Conservation (phyloP, 2,329 filamentous ascomycete species). For the Metarhizium brunneum region DNA sequence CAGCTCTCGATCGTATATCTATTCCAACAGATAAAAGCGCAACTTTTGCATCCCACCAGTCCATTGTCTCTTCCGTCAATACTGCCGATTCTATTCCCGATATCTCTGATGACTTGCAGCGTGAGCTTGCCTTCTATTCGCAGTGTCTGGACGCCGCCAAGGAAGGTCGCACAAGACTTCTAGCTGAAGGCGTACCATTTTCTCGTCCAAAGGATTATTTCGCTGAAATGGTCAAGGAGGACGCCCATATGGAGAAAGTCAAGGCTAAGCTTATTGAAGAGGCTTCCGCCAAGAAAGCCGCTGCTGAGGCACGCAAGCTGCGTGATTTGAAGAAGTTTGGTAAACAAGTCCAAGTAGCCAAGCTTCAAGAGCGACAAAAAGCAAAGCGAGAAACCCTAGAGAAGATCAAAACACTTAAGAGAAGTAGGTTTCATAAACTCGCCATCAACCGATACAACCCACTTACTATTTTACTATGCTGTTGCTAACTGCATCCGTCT, state of each 20-base stretch:
- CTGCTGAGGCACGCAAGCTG: constrained; percentile 82
- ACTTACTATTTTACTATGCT: constrained; percentile 2
- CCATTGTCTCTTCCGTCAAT: constrained; percentile 56
- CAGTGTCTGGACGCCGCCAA: constrained; percentile 76
- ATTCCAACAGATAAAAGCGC: constrained; percentile 58
- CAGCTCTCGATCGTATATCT: constrained; percentile 68
- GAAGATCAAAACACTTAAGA: constrained; percentile 90
- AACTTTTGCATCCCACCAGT: constrained; percentile 77
- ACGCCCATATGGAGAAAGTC: constrained; percentile 96
- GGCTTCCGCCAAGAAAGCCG: constrained; percentile 84
- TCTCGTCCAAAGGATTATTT: constrained; percentile 91
- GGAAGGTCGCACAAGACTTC: constrained; percentile 62
- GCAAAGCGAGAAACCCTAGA: constrained; percentile 88
- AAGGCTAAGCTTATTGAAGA: constrained; percentile 89
- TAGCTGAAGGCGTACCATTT: constrained; percentile 77
- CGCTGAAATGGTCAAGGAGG: constrained; percentile 97
- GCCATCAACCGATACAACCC: neutral
- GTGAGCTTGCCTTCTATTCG: constrained; percentile 88
- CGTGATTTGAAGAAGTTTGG: constrained; percentile 98
- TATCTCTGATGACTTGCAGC: constrained; percentile 81
- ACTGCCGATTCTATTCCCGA: constrained; percentile 64
- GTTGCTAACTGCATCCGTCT: neutral
- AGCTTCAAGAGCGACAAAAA: constrained; percentile 88
- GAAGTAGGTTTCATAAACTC: constrained; percentile 56
- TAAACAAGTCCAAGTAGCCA: constrained; percentile 94